Conservation (phyloP, 2,329 filamentous ascomycete genomes). For the Periglandula ipomoeae region DNA sequence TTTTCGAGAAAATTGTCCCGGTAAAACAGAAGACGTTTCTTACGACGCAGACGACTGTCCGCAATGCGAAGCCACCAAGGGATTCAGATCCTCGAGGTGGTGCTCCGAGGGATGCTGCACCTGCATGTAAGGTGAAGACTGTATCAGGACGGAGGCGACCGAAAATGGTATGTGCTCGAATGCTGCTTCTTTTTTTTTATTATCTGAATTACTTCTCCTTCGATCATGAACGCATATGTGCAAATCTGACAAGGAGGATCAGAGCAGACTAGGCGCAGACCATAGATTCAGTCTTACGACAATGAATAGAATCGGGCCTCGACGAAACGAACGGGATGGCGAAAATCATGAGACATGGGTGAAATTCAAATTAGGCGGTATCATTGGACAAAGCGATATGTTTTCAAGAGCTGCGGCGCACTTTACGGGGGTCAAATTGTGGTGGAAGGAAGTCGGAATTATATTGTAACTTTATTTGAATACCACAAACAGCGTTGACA, state of each 20-base stretch:
- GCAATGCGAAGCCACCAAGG: conserved; percentile 23
- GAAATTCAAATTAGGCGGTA: neutral
- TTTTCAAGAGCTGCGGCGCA: neutral
- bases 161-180: too few relatives aligned
- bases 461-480: neutral
- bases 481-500: too few relatives aligned
- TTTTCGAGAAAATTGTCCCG: conserved; percentile 22
- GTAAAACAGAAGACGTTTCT: conserved; percentile 21
- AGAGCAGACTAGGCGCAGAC: neutral
- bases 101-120: conserved; percentile 23
- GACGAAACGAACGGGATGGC: neutral
- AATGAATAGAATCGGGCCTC: neutral
- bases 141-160: too few relatives aligned
- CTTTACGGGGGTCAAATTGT: neutral
- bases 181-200: too few relatives aligned
- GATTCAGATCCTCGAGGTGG: conserved; percentile 26
- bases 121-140: conserved; percentile 15
- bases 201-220: too few relatives aligned
- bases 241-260: neutral
- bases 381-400: conserved; percentile 3
- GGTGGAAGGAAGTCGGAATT: neutral
- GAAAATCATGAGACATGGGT: neutral
- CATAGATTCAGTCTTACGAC: neutral
- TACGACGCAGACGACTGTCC: conserved; percentile 23
- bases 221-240: too few relatives aligned